Evolutionary conservation across 768 basidiomycete species (phyloP), one percentile per base, ranked within the genome.

Genomic region (Auricularia cornea): DNA sequence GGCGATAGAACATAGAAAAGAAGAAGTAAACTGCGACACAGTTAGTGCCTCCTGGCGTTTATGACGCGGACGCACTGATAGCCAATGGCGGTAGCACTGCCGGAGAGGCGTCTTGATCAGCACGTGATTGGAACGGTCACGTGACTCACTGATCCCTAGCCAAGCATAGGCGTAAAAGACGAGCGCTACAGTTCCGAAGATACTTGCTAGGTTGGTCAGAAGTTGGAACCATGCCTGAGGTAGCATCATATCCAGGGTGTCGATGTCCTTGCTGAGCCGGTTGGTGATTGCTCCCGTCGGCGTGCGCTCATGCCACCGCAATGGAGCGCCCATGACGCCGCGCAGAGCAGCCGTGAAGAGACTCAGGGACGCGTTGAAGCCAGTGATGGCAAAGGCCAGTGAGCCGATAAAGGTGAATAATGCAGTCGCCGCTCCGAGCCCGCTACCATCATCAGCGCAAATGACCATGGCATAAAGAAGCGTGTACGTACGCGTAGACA

Each of bases 241-340:
- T 26, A 31, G 61, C 54, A 57, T 57, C 54, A 57, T 57, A 26
- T 57, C 54, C 28, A 86, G 75, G 1, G 78, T 82, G 63, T 85
- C 82, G 71, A 85, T 83, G 70, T 87, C 85, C 65, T 84, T 86
- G 3, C 84, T 84, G 20, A 87, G 70, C 3, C 83, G 76, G 2
- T 84, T 84, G 41, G 82, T 72, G 48, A 86, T 82, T 40, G 84
- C 74, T 1, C 85, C 86, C 84, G 59, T 80, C 1, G 86, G 86
- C 0, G 88, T 89, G 0, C 86, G 86, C 68, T 91, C 89, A 68
- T 88, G 89, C 75, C 89, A 90, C 3, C 84, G 81, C 0, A 79
- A 70, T 0, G 87, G 84, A 8, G 87, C 86, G 3, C 79, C 73
- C 61, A 92, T 69, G 3, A 92, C 85, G 16, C 79, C 77, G 3